Conservation (phyloP, 2,329 filamentous ascomycete species). For the Achaetomium macrosporum region DNA sequence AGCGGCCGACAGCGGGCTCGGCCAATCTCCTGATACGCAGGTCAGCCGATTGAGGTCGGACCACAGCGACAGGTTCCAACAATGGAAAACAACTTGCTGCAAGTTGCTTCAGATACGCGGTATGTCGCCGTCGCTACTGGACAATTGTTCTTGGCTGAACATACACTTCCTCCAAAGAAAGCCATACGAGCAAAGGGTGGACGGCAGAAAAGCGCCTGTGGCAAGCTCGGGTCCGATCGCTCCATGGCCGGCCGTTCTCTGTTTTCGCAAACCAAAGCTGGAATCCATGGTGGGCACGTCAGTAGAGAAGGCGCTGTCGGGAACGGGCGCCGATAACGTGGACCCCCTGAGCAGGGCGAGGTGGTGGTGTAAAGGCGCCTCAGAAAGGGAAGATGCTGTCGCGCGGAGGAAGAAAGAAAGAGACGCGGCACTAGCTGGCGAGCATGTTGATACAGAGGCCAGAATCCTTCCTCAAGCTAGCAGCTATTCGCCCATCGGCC, state of each 20-base stretch:
- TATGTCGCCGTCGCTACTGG: constrained; percentile 39
- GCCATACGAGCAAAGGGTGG: constrained; percentile 36
- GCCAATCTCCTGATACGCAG: constrained; percentile 50
- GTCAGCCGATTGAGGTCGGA: constrained; percentile 38
- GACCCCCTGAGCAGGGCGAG: constrained; percentile 46
- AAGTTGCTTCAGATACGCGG: constrained; percentile 47
- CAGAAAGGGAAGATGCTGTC: constrained; percentile 43
- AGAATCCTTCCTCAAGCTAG: constrained; percentile 37
- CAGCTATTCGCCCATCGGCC: constrained; percentile 46
- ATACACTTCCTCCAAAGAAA: constrained; percentile 44
- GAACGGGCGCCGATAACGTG: constrained; percentile 37
- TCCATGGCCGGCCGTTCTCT: constrained; percentile 46
- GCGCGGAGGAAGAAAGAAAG: constrained; percentile 47
- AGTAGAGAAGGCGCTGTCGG: constrained; percentile 35
- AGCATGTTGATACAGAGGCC: constrained; percentile 38
- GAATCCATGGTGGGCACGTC: constrained; percentile 26
- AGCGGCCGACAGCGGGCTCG: constrained; percentile 33
- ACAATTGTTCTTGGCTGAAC: constrained; percentile 45
- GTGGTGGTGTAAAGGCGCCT: constrained; percentile 41
- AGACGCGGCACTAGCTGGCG: constrained; percentile 36
- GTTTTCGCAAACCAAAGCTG: constrained; percentile 31
- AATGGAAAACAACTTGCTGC: constrained; percentile 47
- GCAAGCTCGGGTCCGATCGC: constrained; percentile 36
- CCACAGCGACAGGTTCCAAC: constrained; percentile 35
- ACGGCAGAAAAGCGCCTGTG: constrained; percentile 37